Evolutionary conservation across 139 green algal species (phyloP), one percentile per base, ranked within the genome.

Genomic region (Micromonas commoda): DNA sequence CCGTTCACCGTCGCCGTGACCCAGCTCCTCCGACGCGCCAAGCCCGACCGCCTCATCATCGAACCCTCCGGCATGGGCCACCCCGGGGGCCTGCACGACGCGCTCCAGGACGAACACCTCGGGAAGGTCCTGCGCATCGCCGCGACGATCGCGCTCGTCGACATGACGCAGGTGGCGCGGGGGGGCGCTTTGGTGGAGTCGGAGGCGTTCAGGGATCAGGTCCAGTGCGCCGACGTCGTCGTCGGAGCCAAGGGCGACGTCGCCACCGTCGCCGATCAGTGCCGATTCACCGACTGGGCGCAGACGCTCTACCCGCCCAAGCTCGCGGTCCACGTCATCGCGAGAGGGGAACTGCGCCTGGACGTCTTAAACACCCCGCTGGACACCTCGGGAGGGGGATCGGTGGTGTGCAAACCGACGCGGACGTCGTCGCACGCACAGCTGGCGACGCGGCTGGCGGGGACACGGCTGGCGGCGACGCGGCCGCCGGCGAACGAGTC

Each of bases 31-130:
- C 85, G 88, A 1, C 64, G 82, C 13, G 73, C 77, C 1, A 89
- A 88, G 75, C 89, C 89, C 0, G 82, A 90, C 75, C 61, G 87
- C 24, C 70, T 90, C 26, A 34, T 90, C 3, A 86, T 90, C 0
- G 88, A 91, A 67, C 86, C 86, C 21, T 87, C 77, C 65, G 89
- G 88, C 1, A 70, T 93, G 45, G 89, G 85, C 0, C 83, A 93
- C 73, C 86, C 88, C 0, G 85, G 61, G 3, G 21, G 60, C 16
- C 9, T 80, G 3, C 26, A 53, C 52, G 71, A 77, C 33, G 52
- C 53, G 29, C 28, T 77, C 1, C n/a, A n/a, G 3, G 52, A 57
- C 2, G 37, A 75, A 32, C 35, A 75, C 29, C 29, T 75, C 34
- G 19, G 29, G 35, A 21, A 29, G 2, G n/a, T 29, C 68, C 34